phyloP scores from a whole-genome alignment of 148 eudicot species.

The Rhododendron mucronatum region DNA sequence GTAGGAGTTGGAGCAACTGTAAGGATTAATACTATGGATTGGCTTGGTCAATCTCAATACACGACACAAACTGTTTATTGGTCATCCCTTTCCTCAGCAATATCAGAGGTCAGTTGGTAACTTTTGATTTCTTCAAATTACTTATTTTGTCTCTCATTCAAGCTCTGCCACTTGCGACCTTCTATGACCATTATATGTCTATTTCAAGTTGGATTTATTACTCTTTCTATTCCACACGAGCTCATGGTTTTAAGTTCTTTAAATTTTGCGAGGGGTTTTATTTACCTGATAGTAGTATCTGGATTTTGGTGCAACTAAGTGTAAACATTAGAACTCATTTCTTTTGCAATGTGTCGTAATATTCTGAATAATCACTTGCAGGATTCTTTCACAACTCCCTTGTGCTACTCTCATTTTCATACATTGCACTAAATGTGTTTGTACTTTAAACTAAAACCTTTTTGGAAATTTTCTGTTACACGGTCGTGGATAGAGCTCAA shows the following conservation, averaged over 20 bases:
- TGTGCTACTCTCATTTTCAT: neutral
- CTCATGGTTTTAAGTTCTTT: neutral
- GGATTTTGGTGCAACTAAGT: neutral
- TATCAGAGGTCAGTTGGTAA: constrained; percentile 67
- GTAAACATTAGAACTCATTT: neutral
- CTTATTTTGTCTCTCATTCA: neutral
- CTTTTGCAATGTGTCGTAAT: neutral
- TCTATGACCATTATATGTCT: neutral
- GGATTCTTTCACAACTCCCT: neutral
- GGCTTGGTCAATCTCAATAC: constrained; percentile 91
- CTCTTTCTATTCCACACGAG: neutral
- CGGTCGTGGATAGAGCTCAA: neutral
- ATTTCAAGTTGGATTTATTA: neutral
- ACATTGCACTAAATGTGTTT: neutral
- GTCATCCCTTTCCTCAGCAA: constrained; percentile 81
- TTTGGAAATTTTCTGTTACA: neutral
- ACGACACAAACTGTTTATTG: constrained; percentile 53
- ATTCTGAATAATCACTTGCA: neutral
- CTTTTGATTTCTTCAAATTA: neutral
- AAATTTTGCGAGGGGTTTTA: neutral
- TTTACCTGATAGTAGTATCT: neutral
- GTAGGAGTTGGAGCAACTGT: constrained; percentile 58
- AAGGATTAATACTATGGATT: constrained; percentile 87
- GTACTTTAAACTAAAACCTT: neutral
- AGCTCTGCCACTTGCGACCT: neutral